These are phyloP conservation scores for Heterobasidion occidentale DNA, from an alignment of 1,284 basidiomycete genomes.

Conservation along the genomic window DNA sequence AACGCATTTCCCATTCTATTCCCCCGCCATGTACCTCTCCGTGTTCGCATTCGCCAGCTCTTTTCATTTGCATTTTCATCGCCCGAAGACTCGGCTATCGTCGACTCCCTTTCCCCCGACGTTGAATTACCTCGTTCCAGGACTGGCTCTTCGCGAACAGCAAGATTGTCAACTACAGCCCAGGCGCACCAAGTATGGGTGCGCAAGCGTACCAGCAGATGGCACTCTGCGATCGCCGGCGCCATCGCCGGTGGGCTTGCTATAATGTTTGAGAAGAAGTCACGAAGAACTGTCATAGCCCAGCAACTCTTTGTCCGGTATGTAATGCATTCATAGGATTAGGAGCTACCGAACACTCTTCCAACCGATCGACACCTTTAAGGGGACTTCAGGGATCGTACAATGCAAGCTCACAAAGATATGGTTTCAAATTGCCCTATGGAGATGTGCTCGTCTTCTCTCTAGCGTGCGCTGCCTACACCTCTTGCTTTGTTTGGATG, in stretches of 20 bases:
- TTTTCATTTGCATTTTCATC: conserved; percentile 22
- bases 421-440: conserved; percentile 71
- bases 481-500: neutral
- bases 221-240: conserved; percentile 89
- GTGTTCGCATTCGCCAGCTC: conserved; percentile 7
- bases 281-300: conserved; percentile 66
- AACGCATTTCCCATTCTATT: conserved; percentile 78
- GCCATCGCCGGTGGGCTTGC: conserved; percentile 77
- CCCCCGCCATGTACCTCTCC: conserved; percentile 31
- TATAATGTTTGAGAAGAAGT: conserved; percentile 75
- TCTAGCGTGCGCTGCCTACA: conserved; percentile 45
- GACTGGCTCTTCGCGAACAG: conserved; percentile 23
- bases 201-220: conserved; percentile 62
- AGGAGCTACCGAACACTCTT: neutral
- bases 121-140: conserved; percentile 1
- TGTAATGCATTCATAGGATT: conserved; percentile 14
- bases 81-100: conserved; percentile 13
- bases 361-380: neutral
- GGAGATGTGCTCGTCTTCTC: conserved; percentile 84
- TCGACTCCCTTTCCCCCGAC: conserved; percentile 3
- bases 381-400: conserved; percentile 83
- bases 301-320: conserved; percentile 90
- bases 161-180: conserved; percentile 52
- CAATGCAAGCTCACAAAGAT: conserved; percentile 61
- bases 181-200: conserved; percentile 56